A percentile compares a stretch with the other conserved stretches of the same genome.
These are phyloP conservation scores for Piper betle DNA, from an alignment of 164 flowering plant species.

Conservation along the genomic window DNA sequence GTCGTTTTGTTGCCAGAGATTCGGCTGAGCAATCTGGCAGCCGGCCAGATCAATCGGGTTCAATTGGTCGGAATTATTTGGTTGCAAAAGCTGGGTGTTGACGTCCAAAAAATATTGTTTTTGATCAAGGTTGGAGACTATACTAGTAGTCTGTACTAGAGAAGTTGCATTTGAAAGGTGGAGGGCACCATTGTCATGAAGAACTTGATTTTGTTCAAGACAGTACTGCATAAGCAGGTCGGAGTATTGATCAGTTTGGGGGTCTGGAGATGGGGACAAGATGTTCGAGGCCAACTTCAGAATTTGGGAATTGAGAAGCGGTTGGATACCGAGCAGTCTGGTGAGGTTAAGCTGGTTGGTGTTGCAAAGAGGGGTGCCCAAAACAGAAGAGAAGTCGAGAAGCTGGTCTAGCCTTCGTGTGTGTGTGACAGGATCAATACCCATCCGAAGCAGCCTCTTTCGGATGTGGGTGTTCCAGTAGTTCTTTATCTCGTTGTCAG, in stretches of 20 bases:
- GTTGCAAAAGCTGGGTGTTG: slow-evolving; percentile 25
- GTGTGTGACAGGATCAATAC: slow-evolving; percentile 89
- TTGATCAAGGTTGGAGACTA: too few species aligned
- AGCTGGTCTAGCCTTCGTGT: slow-evolving; percentile 73
- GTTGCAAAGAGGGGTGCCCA: slow-evolving; percentile 33
- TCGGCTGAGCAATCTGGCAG: slow-evolving; percentile 11
- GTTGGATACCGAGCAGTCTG: slow-evolving; percentile 36
- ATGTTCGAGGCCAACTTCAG: slow-evolving; percentile 43
- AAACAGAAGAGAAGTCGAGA: slow-evolving; percentile 56
- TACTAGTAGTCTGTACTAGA: slow-evolving; percentile 13
- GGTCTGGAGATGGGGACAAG: slow-evolving; percentile 24
- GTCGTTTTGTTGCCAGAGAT: slow-evolving; percentile 24
- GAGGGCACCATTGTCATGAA: too few species aligned
- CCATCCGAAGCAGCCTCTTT: slow-evolving; percentile 76
- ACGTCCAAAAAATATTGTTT: slow-evolving; percentile 11
- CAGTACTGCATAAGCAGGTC: slow-evolving; percentile 19
- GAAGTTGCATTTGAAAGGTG: slow-evolving; percentile 17
- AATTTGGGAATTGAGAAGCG: slow-evolving; percentile 45
- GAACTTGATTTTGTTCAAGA: slow-evolving; percentile 18
- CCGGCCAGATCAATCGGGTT: slow-evolving; percentile 10
- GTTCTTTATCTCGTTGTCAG: too few species aligned
- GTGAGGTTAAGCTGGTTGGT: slow-evolving; percentile 36
- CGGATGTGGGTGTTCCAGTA: slow-evolving; percentile 92
- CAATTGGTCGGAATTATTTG: slow-evolving; percentile 15
- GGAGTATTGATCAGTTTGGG: slow-evolving; percentile 15